Conservation (phyloP, 2,329 filamentous ascomycete species). For the Curvularia sp. region DNA sequence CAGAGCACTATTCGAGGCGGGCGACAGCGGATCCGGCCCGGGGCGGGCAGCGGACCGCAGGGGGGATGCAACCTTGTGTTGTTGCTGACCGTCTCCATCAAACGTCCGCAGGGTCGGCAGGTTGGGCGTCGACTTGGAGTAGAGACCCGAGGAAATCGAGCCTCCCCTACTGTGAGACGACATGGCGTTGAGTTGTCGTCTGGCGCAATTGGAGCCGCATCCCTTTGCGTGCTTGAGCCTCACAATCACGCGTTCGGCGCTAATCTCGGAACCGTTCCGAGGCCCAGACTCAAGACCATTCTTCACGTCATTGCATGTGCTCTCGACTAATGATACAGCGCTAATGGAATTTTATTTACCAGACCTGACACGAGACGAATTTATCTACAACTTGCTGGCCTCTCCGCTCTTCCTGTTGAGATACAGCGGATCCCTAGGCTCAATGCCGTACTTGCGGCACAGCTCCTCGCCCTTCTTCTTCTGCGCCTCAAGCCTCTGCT, state of each 20-base stretch:
- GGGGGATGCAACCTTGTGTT: conserved; percentile 7
- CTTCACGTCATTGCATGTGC: not conserved
- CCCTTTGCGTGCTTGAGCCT: conserved; percentile 29
- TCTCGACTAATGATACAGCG: not conserved
- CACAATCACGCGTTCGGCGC: conserved; percentile 15
- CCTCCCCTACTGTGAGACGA: conserved; percentile 54
- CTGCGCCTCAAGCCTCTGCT: conserved; percentile 69
- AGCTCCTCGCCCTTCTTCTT: conserved; percentile 69
- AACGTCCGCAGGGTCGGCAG: conserved; percentile 52
- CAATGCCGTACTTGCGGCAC: conserved; percentile 65
- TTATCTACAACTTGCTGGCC: conserved; percentile 50
- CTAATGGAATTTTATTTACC: not conserved
- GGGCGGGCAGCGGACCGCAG: conserved; percentile 17
- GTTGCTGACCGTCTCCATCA: conserved; percentile 18
- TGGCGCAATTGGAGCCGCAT: conserved; percentile 15
- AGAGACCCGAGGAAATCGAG: conserved; percentile 49
- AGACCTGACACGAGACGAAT: not conserved
- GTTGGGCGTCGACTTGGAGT: conserved; percentile 58
- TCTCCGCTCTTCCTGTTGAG: conserved; percentile 52
- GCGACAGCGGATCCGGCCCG: conserved; percentile 28
- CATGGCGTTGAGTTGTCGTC: conserved; percentile 43
- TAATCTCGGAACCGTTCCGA: conserved; percentile 12
- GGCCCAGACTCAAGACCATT: not conserved
- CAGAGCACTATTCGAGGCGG: conserved; percentile 33
- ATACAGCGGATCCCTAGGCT: conserved; percentile 52